Percentiles rank a stretch among this genome's conserved stretches.
phyloP scores from a whole-genome alignment of 1,284 basidiomycete genomes.

The Puccinia polysora region DNA sequence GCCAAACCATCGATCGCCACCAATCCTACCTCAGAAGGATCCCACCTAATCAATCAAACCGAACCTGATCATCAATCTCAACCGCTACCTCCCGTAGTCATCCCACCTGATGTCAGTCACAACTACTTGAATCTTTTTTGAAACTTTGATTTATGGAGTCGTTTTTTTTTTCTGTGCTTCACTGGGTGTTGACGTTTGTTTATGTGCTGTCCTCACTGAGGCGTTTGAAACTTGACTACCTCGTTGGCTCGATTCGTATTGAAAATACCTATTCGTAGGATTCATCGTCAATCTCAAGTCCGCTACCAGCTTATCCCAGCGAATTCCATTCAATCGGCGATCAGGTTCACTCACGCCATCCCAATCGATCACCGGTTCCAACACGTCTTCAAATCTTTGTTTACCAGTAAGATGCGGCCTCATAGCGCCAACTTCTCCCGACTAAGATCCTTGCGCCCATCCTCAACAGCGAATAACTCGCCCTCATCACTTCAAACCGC shows the following conservation, averaged over 20 bases:
- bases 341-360: background rate
- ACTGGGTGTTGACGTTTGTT: too few relatives aligned
- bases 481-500: background rate
- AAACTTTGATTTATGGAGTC: background rate
- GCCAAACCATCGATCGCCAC: background rate
- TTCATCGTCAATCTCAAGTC: conserved; percentile 11
- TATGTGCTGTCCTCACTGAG: too few relatives aligned
- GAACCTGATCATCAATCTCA: background rate
- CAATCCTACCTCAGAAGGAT: background rate
- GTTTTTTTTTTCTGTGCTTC: background rate
- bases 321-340: background rate
- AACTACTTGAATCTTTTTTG: background rate
- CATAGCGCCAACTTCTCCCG: conserved; percentile 19
- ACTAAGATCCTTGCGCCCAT: conserved; percentile 13
- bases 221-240: background rate
- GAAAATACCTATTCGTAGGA: too few relatives aligned
- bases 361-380: conserved; percentile 5
- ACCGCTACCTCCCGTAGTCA: background rate
- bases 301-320: background rate
- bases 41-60: background rate
- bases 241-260: too few relatives aligned
- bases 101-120: background rate
- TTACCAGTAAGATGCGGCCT: conserved; percentile 19
- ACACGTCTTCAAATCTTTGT: conserved; percentile 21
- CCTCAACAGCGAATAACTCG: background rate